These are phyloP conservation scores for Solanum ossicruentum DNA, from an alignment of 257 asterid genomes.

Conservation along the genomic window DNA sequence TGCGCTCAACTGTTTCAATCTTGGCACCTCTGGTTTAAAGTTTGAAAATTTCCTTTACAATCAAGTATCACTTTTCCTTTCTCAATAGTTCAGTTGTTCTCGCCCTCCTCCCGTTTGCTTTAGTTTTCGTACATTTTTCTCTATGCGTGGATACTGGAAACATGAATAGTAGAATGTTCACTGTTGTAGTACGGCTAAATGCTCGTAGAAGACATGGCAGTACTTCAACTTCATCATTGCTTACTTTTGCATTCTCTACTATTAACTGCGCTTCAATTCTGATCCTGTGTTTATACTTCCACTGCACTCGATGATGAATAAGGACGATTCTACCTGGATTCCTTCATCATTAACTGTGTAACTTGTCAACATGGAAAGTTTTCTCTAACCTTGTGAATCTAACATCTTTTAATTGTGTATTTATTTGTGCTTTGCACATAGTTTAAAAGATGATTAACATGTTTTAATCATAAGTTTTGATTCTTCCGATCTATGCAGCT, in stretches of 20 bases:
- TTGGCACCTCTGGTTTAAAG: not conserved
- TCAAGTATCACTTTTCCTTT: not conserved
- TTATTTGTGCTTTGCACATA: not conserved
- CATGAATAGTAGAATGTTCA: not conserved
- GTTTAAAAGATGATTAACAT: not conserved
- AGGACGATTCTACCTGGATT: not conserved
- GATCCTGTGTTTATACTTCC: not conserved
- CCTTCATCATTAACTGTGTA: not conserved
- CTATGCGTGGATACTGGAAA: not conserved
- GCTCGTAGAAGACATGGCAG: not conserved
- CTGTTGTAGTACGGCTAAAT: not conserved
- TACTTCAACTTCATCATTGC: not conserved
- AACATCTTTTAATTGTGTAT: not conserved
- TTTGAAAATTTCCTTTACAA: not conserved
- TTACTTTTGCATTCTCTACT: not conserved
- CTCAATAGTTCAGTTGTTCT: not conserved
- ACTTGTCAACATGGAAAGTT: not conserved
- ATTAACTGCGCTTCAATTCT: not conserved
- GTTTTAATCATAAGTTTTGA: not conserved
- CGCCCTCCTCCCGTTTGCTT: not conserved
- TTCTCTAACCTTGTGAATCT: not conserved
- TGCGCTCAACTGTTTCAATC: not conserved
- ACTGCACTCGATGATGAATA: not conserved
- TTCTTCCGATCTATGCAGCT: conserved; percentile 29
- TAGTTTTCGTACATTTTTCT: not conserved